Conservation (phyloP, 805 yeast species). For the Gaillardinia entomophila region DNA sequence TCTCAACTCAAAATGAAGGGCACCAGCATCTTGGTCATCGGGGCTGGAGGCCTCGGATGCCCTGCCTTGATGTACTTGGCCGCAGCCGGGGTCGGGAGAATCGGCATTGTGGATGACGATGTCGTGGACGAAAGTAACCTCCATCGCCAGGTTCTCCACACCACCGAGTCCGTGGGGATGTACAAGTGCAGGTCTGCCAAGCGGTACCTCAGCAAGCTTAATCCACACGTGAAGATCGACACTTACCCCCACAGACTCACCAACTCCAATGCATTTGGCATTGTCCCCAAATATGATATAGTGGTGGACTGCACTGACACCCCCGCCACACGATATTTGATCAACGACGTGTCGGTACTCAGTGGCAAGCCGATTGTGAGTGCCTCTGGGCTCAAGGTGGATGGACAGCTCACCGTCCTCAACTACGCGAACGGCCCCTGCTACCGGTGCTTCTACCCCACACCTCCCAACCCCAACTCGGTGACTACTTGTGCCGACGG, state of each 20-base stretch:
- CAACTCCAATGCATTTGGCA: constrained; percentile 54
- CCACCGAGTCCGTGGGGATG: constrained; percentile 58
- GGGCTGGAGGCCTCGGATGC: constrained; percentile 96
- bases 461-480: constrained; percentile 79
- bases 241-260: constrained; percentile 50
- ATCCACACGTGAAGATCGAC: constrained; percentile 58
- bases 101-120: constrained; percentile 89
- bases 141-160: constrained; percentile 85
- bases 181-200: constrained; percentile 79
- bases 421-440: constrained; percentile 81
- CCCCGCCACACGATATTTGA: constrained; percentile 79
- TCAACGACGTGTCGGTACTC: constrained; percentile 77
- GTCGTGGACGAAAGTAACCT: constrained; percentile 77
- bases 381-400: constrained; percentile 87
- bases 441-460: constrained; percentile 88
- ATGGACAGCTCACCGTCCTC: constrained; percentile 80
- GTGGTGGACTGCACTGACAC: constrained; percentile 93
- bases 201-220: constrained; percentile 44
- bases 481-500: constrained; percentile 88
- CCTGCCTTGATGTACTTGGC: constrained; percentile 82
- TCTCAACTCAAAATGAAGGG: constrained; percentile 53
- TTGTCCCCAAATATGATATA: constrained; percentile 62
- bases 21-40: constrained; percentile 68
- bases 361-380: constrained; percentile 70
- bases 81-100: constrained; percentile 80